Percentiles rank a stretch among this genome's conserved stretches.
phyloP scores from a whole-genome alignment of 1,284 basidiomycete species.

The Termitomyces sp. region DNA sequence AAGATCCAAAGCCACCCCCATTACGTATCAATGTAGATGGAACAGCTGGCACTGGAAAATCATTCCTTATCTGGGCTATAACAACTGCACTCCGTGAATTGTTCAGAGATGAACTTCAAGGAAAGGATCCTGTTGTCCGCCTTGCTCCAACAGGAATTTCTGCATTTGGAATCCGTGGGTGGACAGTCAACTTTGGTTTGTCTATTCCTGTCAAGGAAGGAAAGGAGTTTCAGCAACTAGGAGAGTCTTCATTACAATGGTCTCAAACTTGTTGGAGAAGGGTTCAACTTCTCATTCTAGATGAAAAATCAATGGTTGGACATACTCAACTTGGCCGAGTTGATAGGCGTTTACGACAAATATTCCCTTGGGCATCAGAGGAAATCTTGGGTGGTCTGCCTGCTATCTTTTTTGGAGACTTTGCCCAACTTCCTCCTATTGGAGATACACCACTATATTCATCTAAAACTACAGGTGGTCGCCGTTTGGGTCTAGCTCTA shows the following conservation, averaged over 20 bases:
- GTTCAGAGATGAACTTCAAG: not conserved
- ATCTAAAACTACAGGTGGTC: not conserved
- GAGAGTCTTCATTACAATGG: not conserved
- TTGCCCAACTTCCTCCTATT: constrained; percentile 20
- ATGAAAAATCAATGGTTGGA: constrained; percentile 23
- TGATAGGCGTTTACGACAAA: constrained; percentile 13
- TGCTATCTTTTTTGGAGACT: constrained; percentile 16
- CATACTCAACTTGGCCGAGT: constrained; percentile 8
- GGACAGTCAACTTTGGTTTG: constrained; percentile 1
- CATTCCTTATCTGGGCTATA: constrained; percentile 4
- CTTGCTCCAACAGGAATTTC: not conserved
- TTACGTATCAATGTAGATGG: constrained; percentile 8
- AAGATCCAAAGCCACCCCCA: constrained; percentile 1
- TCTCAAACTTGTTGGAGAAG: constrained; percentile 9
- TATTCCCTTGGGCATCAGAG: constrained; percentile 5
- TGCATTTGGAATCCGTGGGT: not conserved
- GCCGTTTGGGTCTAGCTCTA: not conserved
- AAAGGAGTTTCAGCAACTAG: not conserved
- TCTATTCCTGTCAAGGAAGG: constrained; percentile 3
- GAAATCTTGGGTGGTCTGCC: constrained; percentile 5
- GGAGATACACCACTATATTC: constrained; percentile 18
- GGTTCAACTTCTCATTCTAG: constrained; percentile 17
- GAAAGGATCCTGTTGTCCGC: not conserved
- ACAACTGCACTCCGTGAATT: not conserved
- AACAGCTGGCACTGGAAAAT: constrained; percentile 9